Base-by-base conservation (phyloP, 2,329 filamentous ascomycete genomes). In the Torrubiella hemipterigena region DNA sequence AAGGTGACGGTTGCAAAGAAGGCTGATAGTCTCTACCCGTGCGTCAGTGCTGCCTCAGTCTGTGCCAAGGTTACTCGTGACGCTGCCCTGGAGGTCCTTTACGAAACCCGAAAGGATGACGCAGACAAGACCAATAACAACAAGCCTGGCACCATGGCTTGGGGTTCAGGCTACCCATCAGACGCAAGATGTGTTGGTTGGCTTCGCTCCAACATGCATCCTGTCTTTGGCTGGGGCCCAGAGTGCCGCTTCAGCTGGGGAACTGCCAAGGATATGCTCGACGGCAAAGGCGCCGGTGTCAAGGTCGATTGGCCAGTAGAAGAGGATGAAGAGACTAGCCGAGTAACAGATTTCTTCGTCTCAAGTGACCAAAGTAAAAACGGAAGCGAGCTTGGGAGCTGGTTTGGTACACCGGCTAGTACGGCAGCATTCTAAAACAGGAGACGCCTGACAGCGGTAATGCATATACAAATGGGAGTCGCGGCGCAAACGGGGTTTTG, bases 201-300 rank as follows among this genome's bases (percentile, higher is more conserved):
- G 89, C 53, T 98, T 50, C 82, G 77, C 57, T 62, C 61, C 23
- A 91, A 89, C 42, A 89, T 95, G 77, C 79, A 98, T 49, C 83
- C 84, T 3, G 59, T 96, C 2, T 98, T 96, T 60, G 91, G 91
- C 11, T 98, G 91, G 89, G 87, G 89, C 0, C 72, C 72, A 16
- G 87, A 96, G 57, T 93, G 85, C 51, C 69, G 91, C 5, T 96
- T 95, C 49, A 94, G 86, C 49, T 98, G 91, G 91, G 82, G 81
- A 0, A 96, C 91, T 1, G 82, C 82, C 3, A 95, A 93, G 59
- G 87, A 96, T 48, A 72, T 96, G 74, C 61, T 98, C 4, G 87
- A 95, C 42, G 61, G 65, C n/a, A 85, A 81, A 52, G 68, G 63
- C 7, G 64, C 63, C 16, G 73, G 71, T 4, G 67, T 81, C 32